Percentiles rank a stretch among this genome's conserved stretches.
phyloP scores from a whole-genome alignment of 306 rosid genomes.

The Rosa persica region DNA sequence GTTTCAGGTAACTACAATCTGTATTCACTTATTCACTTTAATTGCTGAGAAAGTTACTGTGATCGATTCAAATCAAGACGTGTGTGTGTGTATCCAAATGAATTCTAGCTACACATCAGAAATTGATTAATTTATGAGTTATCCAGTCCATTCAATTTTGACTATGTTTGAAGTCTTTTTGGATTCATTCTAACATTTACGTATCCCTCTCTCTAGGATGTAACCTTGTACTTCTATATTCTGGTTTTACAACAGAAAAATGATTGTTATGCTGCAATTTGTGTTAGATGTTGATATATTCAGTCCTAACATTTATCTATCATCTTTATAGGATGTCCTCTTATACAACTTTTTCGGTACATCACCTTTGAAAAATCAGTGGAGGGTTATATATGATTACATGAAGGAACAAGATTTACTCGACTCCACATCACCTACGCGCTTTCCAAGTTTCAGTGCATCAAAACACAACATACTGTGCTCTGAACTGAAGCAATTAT shows the following conservation, averaged over 20 bases:
- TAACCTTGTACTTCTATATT: neutral
- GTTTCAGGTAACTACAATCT: slow-evolving; percentile 51
- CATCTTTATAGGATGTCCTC: slow-evolving; percentile 51
- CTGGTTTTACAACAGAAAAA: neutral
- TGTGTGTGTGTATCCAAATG: no score
- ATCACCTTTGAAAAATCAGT: slow-evolving; percentile 52
- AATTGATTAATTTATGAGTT: no score
- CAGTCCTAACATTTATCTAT: neutral
- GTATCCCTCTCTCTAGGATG: slow-evolving; percentile 47
- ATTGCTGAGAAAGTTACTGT: neutral
- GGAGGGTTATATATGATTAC: slow-evolving; percentile 61
- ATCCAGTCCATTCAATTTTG: neutral
- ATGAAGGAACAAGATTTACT: slow-evolving; percentile 59
- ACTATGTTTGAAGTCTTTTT: neutral
- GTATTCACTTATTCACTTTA: neutral
- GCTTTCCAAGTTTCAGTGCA: slow-evolving; percentile 37
- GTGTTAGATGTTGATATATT: neutral
- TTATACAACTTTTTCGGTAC: slow-evolving; percentile 60
- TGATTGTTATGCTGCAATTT: no score
- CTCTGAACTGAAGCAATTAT: slow-evolving; percentile 57
- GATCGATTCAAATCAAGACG: neutral
- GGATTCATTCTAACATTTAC: neutral
- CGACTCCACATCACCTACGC: slow-evolving; percentile 14
- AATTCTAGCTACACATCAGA: no score
- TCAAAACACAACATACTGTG: slow-evolving; percentile 50